A percentile compares a stretch with the other conserved stretches of the same genome.
phyloP scores from a whole-genome alignment of 805 yeast species.

The Candida hispaniensis region DNA sequence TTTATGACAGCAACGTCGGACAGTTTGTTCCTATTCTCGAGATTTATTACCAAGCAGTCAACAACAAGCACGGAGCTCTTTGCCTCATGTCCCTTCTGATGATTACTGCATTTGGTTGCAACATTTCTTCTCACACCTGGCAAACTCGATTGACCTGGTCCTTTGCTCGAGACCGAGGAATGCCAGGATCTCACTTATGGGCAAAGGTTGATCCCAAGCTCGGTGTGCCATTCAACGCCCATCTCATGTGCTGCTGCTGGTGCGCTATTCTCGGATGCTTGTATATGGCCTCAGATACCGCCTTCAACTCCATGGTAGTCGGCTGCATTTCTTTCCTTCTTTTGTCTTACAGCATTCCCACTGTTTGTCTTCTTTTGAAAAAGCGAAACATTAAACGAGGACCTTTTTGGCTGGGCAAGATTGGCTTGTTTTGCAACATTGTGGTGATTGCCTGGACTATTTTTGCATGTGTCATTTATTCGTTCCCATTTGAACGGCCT shows the following conservation, averaged over 20 bases:
- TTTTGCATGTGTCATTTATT: slow-evolving; percentile 50
- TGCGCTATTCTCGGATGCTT: slow-evolving; percentile 49
- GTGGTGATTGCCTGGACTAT: slow-evolving; percentile 45
- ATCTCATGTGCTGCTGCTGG: slow-evolving; percentile 42
- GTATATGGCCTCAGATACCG: slow-evolving; percentile 55
- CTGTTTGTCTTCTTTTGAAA: slow-evolving; percentile 36
- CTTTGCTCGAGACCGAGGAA: slow-evolving; percentile 53
- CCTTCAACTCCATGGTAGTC: slow-evolving; percentile 53
- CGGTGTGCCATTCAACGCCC: slow-evolving; percentile 52
- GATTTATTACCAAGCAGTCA: slow-evolving; percentile 48
- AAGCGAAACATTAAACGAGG: slow-evolving; percentile 38
- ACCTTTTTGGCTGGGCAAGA: slow-evolving; percentile 20
- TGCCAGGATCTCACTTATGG: slow-evolving; percentile 45
- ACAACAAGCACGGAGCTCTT: slow-evolving; percentile 42
- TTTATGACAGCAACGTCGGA: slow-evolving; percentile 43
- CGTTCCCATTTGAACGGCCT: slow-evolving; percentile 52
- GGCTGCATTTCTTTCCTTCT: slow-evolving; percentile 51
- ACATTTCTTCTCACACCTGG: slow-evolving; percentile 55
- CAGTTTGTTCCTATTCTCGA: slow-evolving; percentile 50
- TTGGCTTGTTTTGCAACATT: slow-evolving; percentile 19
- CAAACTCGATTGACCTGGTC: slow-evolving; percentile 61
- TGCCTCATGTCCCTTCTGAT: slow-evolving; percentile 39
- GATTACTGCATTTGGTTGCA: slow-evolving; percentile 47
- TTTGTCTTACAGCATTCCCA: slow-evolving; percentile 49
- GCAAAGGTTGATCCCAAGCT: slow-evolving; percentile 37